Evolutionary conservation across 1,284 basidiomycete genomes (phyloP).

Genomic region (Sphaerobolus stellatus): DNA sequence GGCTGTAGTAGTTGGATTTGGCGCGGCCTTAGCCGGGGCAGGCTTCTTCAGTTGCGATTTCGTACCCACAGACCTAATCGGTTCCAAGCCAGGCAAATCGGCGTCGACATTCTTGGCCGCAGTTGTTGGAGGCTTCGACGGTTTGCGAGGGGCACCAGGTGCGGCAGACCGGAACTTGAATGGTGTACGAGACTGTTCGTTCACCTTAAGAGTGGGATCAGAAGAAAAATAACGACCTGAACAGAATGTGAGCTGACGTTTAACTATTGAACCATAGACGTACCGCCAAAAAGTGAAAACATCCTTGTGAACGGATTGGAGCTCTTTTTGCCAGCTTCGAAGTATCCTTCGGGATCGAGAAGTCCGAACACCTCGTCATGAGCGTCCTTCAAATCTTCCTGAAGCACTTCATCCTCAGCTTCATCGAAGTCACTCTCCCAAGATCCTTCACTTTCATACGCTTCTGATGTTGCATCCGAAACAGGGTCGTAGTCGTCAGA

Average conservation of each 20-base stretch:
- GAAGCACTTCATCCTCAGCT: conserved; percentile 64
- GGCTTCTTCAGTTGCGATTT: neutral
- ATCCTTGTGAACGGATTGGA: conserved; percentile 74
- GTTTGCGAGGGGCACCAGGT: neutral
- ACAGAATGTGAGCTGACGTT: conserved; percentile 1
- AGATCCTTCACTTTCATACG: conserved; percentile 32
- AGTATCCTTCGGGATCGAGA: conserved; percentile 42
- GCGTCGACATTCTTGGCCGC: neutral
- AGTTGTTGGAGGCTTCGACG: neutral
- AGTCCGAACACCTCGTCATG: conserved; percentile 61
- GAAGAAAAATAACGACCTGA: conserved; percentile 71
- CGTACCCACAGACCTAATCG: neutral
- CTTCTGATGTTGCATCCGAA: conserved; percentile 38
- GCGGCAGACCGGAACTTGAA: conserved; percentile 5
- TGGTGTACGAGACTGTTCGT: conserved; percentile 27
- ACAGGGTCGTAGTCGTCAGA: conserved; percentile 40
- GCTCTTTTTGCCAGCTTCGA: conserved; percentile 54
- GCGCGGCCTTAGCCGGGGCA: neutral
- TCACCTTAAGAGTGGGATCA: conserved; percentile 53
- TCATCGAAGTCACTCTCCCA: conserved; percentile 57
- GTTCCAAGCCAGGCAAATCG: neutral
- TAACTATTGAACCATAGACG: conserved; percentile 12
- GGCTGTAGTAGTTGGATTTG: too few relatives aligned
- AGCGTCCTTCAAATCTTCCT: conserved; percentile 62
- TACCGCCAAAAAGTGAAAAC: conserved; percentile 68